Conservation (phyloP, 2,329 filamentous ascomycete genomes). For the Laburnicola sp. region DNA sequence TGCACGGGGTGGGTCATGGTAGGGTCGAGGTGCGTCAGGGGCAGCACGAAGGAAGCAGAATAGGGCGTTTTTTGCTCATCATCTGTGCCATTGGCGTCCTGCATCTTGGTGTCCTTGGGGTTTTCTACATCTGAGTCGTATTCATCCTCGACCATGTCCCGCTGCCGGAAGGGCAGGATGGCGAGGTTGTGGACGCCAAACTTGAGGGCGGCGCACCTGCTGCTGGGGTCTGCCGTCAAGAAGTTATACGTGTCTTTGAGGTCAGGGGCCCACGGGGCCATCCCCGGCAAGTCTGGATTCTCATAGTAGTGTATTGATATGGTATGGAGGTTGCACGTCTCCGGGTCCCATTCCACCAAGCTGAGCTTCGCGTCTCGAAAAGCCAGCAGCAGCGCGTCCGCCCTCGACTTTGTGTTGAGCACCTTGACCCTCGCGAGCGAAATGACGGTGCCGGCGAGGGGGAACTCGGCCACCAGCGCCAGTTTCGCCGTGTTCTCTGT, state of each 20-base stretch:
- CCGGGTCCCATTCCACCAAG: constrained; percentile 89
- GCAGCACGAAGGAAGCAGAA: constrained; percentile 88
- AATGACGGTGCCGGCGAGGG: constrained; percentile 80
- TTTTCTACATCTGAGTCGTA: constrained; percentile 83
- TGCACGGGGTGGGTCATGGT: constrained; percentile 85
- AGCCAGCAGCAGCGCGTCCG: constrained; percentile 79
- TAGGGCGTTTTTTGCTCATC: constrained; percentile 67
- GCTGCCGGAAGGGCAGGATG: constrained; percentile 87
- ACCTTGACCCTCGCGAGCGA: constrained; percentile 79
- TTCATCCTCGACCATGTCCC: constrained; percentile 86
- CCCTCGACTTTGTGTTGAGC: constrained; percentile 72
- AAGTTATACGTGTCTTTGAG: constrained; percentile 77
- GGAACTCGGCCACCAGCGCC: constrained; percentile 81
- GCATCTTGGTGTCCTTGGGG: constrained; percentile 33
- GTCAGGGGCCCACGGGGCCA: constrained; percentile 76
- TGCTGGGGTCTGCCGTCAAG: constrained; percentile 85
- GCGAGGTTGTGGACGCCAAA: constrained; percentile 88
- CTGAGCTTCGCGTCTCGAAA: constrained; percentile 92
- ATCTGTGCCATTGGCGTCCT: constrained; percentile 43
- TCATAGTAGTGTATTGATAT: constrained; percentile 98
- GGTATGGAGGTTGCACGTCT: constrained; percentile 76
- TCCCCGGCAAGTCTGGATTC: constrained; percentile 79
- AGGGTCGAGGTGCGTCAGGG: constrained; percentile 85
- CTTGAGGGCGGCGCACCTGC: constrained; percentile 90
- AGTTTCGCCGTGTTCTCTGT: constrained; percentile 74